These are phyloP conservation scores for Parachlorella kessleri DNA, from an alignment of 139 green algal genomes.

Conservation along the genomic window DNA sequence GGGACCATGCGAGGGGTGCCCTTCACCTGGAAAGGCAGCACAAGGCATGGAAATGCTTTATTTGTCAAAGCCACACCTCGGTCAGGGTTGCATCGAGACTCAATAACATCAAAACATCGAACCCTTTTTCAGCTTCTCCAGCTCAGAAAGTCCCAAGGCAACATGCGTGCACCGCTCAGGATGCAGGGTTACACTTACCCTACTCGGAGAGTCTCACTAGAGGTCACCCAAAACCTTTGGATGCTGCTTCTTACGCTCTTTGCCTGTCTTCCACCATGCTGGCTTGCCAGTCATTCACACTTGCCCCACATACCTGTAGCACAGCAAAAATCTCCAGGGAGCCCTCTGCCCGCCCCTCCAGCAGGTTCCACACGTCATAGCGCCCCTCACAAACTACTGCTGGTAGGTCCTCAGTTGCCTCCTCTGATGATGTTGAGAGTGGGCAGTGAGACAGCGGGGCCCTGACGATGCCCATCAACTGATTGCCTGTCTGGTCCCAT, in stretches of 20 bases:
- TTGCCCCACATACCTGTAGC: too few species aligned
- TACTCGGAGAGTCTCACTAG: too few species aligned
- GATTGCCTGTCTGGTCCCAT: not conserved
- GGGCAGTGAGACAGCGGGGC: not conserved
- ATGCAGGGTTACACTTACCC: too few species aligned
- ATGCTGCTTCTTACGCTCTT: too few species aligned
- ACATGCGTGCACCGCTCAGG: too few species aligned
- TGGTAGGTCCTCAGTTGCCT: not conserved
- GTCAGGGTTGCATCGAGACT: not conserved
- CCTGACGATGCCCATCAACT: not conserved
- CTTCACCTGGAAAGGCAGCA: not conserved
- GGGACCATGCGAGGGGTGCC: not conserved
- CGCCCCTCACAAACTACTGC: not conserved
- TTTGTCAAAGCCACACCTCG: not conserved
- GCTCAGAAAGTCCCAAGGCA: not conserved
- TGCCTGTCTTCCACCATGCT: too few species aligned
- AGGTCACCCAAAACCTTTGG: too few species aligned
- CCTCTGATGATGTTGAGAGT: not conserved
- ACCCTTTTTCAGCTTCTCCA: not conserved
- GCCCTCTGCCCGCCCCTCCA: not conserved
- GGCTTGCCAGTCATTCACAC: too few species aligned
- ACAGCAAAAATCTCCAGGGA: not conserved
- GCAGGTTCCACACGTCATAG: not conserved
- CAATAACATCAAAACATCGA: not conserved
- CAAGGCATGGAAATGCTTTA: not conserved